Percentiles rank a stretch among this genome's conserved stretches.
phyloP scores from a whole-genome alignment of 306 rosid genomes.

The Trifolium fragiferum region DNA sequence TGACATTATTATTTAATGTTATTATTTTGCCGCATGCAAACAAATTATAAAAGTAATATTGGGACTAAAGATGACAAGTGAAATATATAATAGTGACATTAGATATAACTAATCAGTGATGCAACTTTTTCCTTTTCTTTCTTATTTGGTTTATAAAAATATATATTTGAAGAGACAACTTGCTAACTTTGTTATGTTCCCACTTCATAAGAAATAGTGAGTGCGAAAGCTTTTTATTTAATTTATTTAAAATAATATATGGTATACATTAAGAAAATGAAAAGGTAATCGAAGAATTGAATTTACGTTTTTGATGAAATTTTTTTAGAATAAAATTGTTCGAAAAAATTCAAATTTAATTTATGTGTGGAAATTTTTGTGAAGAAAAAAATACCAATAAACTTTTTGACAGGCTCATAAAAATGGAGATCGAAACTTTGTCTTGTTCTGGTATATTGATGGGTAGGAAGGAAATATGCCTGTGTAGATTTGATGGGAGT shows the following conservation, averaged over 20 bases:
- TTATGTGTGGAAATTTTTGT: too few species aligned
- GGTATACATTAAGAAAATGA: conserved; percentile 35
- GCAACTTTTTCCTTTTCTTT: conserved; percentile 38
- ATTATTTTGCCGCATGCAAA: conserved; percentile 45
- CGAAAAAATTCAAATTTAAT: too few species aligned
- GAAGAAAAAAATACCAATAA: too few species aligned
- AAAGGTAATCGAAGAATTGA: neutral
- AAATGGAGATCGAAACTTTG: too few species aligned
- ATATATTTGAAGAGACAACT: conserved; percentile 43
- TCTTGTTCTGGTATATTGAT: too few species aligned
- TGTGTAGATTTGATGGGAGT: too few species aligned
- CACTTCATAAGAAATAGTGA: conserved; percentile 36
- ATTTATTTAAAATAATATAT: neutral
- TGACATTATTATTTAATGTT: conserved; percentile 14
- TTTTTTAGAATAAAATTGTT: too few species aligned
- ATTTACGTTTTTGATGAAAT: too few species aligned
- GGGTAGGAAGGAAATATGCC: too few species aligned
- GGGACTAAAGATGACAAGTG: conserved; percentile 44
- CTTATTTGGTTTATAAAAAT: conserved; percentile 36
- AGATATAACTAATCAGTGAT: conserved; percentile 42
- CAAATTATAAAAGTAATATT: conserved; percentile 49
- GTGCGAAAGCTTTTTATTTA: conserved; percentile 24
- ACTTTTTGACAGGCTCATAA: too few species aligned
- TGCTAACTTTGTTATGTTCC: conserved; percentile 46
- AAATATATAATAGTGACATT: conserved; percentile 30